Base-by-base conservation (phyloP, 2,329 filamentous ascomycete genomes). In the Cladosporium sp. region DNA sequence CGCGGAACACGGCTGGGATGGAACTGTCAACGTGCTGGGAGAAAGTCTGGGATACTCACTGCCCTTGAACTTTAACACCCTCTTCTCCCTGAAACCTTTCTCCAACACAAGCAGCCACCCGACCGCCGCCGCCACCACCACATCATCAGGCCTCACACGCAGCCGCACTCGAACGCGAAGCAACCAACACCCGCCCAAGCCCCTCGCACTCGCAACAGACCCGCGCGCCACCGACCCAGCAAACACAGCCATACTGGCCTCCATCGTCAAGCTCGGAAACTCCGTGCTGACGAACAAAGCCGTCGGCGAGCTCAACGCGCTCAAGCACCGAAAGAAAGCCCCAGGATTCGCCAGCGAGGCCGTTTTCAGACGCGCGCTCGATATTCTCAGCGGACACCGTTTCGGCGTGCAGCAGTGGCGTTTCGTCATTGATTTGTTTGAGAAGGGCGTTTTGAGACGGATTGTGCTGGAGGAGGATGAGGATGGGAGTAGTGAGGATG, bases 391-490 rank as follows among this genome's bases (percentile, higher is more conserved):
- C 67, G 84, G 82, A 58, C 92, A 95, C 61, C 89, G 94, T 64
- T 97, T 93, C 69, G 82, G 90, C 18, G 78, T 98, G 2, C 85
- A 85, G 1, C 86, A 94, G 22, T 85, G 92, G 54, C 84, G 92
- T 39, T 91, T 95, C 70, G 86, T 95, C 30, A 84, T 97, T 53
- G 93, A 97, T 64, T 72, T 98, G 18, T 98, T 98, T 62, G 92
- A 97, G 62, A 93, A 92, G 69, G 84, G 81, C 52, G 88, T 97
- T 38, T 77, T 97, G 69, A 78, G 90, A 55, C 81, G 82, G 57
- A 87, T 96, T 53, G 86, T 98, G 11, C 83, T 95, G 51, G 84
- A 86, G 45, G 85, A 88, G 59, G 85, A 86, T 16, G 49, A 46
- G 11, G 38, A 32, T 85, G 88, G 59, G 85, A 86, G 18, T 72